These are phyloP conservation scores for Blepharisma undulans DNA, from an alignment of 169 alveolate genomes.

Conservation along the genomic window DNA sequence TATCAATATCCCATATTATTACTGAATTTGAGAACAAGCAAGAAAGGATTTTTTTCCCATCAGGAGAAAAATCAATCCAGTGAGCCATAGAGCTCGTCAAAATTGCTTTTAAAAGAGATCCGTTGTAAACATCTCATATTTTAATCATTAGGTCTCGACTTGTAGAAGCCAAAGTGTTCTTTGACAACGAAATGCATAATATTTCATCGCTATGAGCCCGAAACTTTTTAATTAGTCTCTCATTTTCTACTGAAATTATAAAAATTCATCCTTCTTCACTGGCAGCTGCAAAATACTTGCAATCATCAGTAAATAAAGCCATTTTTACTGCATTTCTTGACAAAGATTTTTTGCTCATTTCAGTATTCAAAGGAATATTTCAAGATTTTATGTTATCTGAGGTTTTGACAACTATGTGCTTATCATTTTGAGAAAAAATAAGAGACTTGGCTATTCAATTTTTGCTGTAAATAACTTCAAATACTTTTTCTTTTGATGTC, in stretches of 20 bases:
- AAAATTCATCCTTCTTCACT: not conserved
- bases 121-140: not conserved
- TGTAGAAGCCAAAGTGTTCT: not conserved
- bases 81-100: not conserved
- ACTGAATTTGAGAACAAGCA: not conserved
- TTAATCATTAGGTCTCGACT: not conserved
- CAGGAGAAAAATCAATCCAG: not conserved
- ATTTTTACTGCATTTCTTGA: not conserved
- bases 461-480: too few species aligned
- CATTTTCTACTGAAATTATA: not conserved
- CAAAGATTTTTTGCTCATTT: not conserved
- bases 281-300: not conserved
- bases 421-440: not conserved
- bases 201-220: not conserved
- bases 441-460: too few species aligned
- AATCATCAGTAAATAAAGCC: not conserved
- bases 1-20: not conserved
- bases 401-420: not conserved
- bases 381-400: not conserved
- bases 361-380: not conserved
- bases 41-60: not conserved
- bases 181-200: not conserved
- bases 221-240: not conserved
- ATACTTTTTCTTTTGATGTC: not conserved
- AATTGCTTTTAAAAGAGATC: not conserved